Evolutionary conservation across 805 yeast genomes (phyloP).

Genomic region (Kluyveromyces lactis): DNA sequence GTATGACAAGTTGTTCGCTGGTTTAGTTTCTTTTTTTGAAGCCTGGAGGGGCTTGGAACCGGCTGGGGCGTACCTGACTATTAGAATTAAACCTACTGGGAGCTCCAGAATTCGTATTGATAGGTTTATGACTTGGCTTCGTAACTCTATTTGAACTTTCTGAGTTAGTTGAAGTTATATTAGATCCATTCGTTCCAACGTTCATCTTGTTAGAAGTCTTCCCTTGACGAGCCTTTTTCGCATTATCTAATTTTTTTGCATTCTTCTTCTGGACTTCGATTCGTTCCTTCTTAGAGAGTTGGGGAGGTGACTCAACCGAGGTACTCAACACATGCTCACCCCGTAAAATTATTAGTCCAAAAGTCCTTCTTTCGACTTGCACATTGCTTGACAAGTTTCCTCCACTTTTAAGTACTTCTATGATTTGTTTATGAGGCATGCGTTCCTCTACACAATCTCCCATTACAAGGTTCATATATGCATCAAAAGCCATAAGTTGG

Average conservation of each 20-base stretch:
- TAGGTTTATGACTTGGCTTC: background rate
- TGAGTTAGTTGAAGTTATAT: background rate
- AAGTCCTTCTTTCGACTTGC: slow-evolving; percentile 59
- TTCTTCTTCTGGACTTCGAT: slow-evolving; percentile 25
- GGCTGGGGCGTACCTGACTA: slow-evolving; percentile 17
- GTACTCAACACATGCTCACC: slow-evolving; percentile 78
- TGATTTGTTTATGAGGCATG: slow-evolving; percentile 47
- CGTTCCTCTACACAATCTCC: slow-evolving; percentile 81
- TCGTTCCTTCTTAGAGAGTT: slow-evolving; percentile 33
- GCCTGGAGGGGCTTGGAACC: slow-evolving; percentile 43
- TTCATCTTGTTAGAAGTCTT: slow-evolving; percentile 3
- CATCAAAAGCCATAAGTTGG: slow-evolving; percentile 78
- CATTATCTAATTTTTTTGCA: slow-evolving; percentile 29
- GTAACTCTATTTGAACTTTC: background rate
- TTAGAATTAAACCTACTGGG: background rate
- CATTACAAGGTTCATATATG: slow-evolving; percentile 78
- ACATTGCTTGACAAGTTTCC: slow-evolving; percentile 31
- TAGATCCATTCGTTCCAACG: slow-evolving; percentile 3
- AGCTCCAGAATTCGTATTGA: background rate
- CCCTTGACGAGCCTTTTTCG: slow-evolving; percentile 21
- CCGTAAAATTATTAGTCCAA: slow-evolving; percentile 77
- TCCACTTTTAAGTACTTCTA: slow-evolving; percentile 27
- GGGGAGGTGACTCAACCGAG: slow-evolving; percentile 55
- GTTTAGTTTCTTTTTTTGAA: slow-evolving; percentile 26
- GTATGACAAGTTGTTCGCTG: too few relatives aligned